Evolutionary conservation across 176 grass and related monocot genomes (phyloP).

Genomic region (Paspalum vaginatum): DNA sequence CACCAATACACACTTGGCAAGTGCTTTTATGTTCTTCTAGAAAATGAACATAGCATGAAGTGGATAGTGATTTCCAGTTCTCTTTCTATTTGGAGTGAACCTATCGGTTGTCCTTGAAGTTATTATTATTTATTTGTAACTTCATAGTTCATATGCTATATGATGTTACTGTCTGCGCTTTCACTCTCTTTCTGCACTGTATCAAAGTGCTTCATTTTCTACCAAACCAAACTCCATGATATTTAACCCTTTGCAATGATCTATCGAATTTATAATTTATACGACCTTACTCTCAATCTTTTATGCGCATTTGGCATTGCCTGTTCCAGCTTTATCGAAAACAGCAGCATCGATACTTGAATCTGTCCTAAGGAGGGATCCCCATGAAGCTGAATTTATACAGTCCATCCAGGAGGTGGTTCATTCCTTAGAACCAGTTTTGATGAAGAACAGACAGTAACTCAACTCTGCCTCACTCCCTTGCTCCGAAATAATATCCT

Average conservation of each 20-base stretch:
- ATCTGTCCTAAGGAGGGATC: slow-evolving; percentile 85
- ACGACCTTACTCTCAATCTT: slow-evolving; percentile 27
- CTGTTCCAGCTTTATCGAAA: slow-evolving; percentile 87
- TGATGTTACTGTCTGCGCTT: not conserved
- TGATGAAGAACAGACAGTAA: slow-evolving; percentile 92
- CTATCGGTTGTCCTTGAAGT: not conserved
- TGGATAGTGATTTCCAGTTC: slow-evolving; percentile 23
- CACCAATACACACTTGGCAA: not conserved
- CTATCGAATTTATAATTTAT: slow-evolving; percentile 26
- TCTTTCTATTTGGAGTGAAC: not conserved
- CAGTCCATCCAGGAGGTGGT: slow-evolving; percentile 93
- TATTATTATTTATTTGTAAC: slow-evolving; percentile 3
- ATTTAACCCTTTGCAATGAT: slow-evolving; percentile 5
- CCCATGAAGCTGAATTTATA: slow-evolving; percentile 95
- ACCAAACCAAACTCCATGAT: slow-evolving; percentile 4
- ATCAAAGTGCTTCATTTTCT: not conserved
- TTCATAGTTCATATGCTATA: not conserved
- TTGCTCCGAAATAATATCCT: slow-evolving; percentile 21
- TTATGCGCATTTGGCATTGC: slow-evolving; percentile 42
- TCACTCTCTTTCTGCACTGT: not conserved
- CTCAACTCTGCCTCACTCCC: not conserved
- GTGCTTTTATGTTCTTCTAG: slow-evolving; percentile 10
- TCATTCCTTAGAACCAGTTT: slow-evolving; percentile 94
- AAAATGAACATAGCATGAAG: slow-evolving; percentile 20
- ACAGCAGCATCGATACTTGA: slow-evolving; percentile 92